Conservation (phyloP, 768 basidiomycete genomes). For the button mushroom (Agaricus bisporus) region DNA sequence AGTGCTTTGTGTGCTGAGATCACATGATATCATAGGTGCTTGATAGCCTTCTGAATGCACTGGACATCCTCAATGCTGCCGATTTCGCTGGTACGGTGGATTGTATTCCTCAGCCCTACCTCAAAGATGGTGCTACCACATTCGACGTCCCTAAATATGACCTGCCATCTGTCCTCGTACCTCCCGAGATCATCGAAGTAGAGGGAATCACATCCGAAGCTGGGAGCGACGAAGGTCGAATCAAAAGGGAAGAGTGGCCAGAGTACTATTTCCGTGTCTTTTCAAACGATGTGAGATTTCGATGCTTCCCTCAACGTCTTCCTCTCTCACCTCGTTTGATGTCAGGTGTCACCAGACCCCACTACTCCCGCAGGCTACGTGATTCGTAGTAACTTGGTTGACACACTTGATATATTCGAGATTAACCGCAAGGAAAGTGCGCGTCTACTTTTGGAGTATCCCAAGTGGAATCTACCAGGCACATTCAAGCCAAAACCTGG, state of each 20-base stretch:
- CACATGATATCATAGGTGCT: constrained; percentile 46
- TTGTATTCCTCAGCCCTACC: constrained; percentile 64
- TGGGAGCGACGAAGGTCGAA: constrained; percentile 56
- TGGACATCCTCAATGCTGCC: constrained; percentile 54
- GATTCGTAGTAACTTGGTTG: constrained; percentile 66
- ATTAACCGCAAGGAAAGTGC: constrained; percentile 96
- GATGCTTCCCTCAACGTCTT: neutral
- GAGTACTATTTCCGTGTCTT: constrained; percentile 66
- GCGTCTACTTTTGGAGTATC: constrained; percentile 76
- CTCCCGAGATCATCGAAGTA: constrained; percentile 82
- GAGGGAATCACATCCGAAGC: constrained; percentile 64
- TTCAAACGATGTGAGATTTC: constrained; percentile 41
- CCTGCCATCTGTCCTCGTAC: constrained; percentile 76
- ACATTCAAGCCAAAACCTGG: constrained; percentile 81
- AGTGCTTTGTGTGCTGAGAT: constrained; percentile 5
- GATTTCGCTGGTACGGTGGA: constrained; percentile 52
- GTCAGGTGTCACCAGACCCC: constrained; percentile 71
- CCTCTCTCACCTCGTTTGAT: constrained; percentile 1
- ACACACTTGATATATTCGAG: constrained; percentile 86
- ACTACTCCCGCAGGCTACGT: constrained; percentile 73
- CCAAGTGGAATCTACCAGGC: constrained; percentile 75
- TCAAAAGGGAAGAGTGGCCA: constrained; percentile 82
- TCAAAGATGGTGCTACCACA: neutral
- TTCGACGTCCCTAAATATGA: constrained; percentile 47
- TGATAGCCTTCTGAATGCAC: constrained; percentile 59